Evolutionary conservation across 1,284 basidiomycete species (phyloP), one percentile per base, ranked within the genome.

Genomic region (Naganishia albida): DNA sequence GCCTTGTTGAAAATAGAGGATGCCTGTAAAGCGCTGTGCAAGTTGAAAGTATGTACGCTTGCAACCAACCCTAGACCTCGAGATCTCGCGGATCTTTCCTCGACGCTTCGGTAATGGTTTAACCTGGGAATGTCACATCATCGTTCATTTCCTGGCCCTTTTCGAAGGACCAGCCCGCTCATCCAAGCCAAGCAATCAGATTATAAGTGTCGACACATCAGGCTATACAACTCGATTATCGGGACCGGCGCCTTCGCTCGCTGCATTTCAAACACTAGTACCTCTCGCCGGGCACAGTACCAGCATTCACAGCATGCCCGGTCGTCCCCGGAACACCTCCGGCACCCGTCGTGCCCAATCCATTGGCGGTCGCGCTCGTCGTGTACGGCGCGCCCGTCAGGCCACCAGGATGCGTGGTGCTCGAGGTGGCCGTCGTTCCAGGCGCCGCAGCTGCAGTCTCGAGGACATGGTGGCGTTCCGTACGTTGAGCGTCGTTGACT

Each of bases 401-500:
- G 8, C 44, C 56, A 49, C 23, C 40, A 18, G 43, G n/a, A 16
- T 34, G 43, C 4, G 43, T n/a, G 12, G 64, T 30, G 10, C 10
- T 23, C 7, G 42, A 23, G n/a, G 54, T n/a, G 13, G 16, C 34
- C 0, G 51, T 40, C 10, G 53, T 40, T n/a, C 54, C 50, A 15
- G 64, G n/a, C 1, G 20, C 18, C 8, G 7, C 25, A 18, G 34
- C 40, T 8, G 57, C 18, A 10, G 56, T 20, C 20, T 65, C 59
- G 20, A 68, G 67, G 20, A 28, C 42, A 12, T 57, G 39, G 16
- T 57, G 67, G 16, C 56, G 44, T 38, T 68, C 64, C 7, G 18
- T 40, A 54, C 67, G 63, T 28, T 60, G 30, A 10, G 59, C 64
- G n/a, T 60, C 48, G 60, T 68, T 62, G 20, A 54, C 20, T 16